phyloP scores from a whole-genome alignment of 805 yeast genomes.

The Metschnikowia gelsemii region DNA sequence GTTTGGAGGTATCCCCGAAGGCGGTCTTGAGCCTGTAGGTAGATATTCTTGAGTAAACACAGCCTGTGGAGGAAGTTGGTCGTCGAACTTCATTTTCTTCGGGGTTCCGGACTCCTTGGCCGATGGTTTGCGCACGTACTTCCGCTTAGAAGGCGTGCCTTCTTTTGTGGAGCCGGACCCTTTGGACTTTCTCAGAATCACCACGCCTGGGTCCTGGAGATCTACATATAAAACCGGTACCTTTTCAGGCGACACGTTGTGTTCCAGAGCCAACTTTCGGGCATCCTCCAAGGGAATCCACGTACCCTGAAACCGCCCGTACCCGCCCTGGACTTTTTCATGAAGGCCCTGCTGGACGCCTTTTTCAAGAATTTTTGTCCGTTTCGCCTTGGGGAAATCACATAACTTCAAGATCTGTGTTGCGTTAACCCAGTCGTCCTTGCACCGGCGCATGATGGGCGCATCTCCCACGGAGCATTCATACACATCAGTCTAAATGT shows the following conservation, averaged over 20 bases:
- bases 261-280: constrained; percentile 38
- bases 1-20: constrained; percentile 8
- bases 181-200: constrained; percentile 37
- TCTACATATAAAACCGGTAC: constrained; percentile 45
- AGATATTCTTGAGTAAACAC: constrained; percentile 23
- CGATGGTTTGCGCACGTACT: constrained; percentile 49
- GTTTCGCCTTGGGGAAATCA: constrained; percentile 87
- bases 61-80: constrained; percentile 20
- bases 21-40: constrained; percentile 5
- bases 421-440: constrained; percentile 96
- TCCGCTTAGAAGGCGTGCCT: constrained; percentile 43
- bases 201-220: constrained; percentile 34
- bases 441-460: constrained; percentile 84
- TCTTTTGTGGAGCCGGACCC: constrained; percentile 29
- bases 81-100: constrained; percentile 43
- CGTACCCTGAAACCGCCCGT: constrained; percentile 95
- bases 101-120: constrained; percentile 53
- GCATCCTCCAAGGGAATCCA: constrained; percentile 91
- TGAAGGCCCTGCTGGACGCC: constrained; percentile 90
- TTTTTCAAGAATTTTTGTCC: constrained; percentile 87
- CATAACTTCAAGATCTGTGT: constrained; percentile 94
- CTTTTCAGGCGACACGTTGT: constrained; percentile 38
- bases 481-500: constrained; percentile 56
- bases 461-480: constrained; percentile 66
- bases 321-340: constrained; percentile 96